phyloP scores from a whole-genome alignment of 2,329 filamentous ascomycete species.

The Trichoderma citrinoviride region DNA sequence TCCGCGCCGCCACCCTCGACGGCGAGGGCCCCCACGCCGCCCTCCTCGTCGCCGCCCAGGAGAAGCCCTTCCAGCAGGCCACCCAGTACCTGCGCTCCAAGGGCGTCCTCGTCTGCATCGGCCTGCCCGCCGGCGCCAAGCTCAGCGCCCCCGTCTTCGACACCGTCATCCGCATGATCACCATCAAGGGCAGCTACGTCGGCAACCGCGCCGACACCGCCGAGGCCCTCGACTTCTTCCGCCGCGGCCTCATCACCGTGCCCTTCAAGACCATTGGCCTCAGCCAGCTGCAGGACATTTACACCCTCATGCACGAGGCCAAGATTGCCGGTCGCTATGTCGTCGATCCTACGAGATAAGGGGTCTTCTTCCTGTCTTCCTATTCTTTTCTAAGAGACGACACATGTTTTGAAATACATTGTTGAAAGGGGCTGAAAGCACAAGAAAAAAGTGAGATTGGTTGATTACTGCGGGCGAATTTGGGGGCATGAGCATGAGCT shows the following conservation, averaged over 20 bases:
- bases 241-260: constrained; percentile 76
- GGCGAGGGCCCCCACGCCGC: constrained; percentile 85
- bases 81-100: constrained; percentile 80
- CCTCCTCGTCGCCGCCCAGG: constrained; percentile 77
- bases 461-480: neutral
- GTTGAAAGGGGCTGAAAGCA: neutral
- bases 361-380: no score
- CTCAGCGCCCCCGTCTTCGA: constrained; percentile 85
- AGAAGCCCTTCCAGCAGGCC: constrained; percentile 95
- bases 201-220: constrained; percentile 85
- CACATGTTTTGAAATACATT: no score
- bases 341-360: constrained; percentile 66
- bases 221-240: constrained; percentile 89
- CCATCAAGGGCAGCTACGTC: constrained; percentile 89
- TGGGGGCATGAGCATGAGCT: no score
- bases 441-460: neutral
- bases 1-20: constrained; percentile 75
- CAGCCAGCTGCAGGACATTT: constrained; percentile 76
- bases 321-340: constrained; percentile 78
- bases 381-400: neutral
- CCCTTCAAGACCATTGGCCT: constrained; percentile 85
- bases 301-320: constrained; percentile 67
- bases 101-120: constrained; percentile 84
- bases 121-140: constrained; percentile 76
- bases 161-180: constrained; percentile 85